phyloP scores from a whole-genome alignment of 495 filamentous ascomycete genomes.

The Penicillium herquei region DNA sequence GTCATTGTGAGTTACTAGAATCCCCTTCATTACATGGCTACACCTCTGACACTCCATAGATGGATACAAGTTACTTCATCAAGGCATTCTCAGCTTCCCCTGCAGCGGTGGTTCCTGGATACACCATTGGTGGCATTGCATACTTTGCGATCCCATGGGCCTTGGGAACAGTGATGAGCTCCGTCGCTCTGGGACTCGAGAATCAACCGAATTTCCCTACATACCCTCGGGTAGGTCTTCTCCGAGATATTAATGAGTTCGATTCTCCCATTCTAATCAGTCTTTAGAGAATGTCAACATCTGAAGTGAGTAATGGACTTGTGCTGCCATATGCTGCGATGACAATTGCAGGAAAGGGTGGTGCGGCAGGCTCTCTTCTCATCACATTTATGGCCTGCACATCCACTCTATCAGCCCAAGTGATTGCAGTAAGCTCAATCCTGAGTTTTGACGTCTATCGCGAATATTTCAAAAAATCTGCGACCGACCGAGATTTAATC shows the following conservation, averaged over 20 bases:
- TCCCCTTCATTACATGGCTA: neutral
- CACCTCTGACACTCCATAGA: constrained; percentile 13
- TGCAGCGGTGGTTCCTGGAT: constrained; percentile 39
- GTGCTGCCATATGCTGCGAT: constrained; percentile 44
- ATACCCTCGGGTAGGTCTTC: constrained; percentile 35
- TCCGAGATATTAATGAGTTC: neutral
- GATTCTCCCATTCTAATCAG: neutral
- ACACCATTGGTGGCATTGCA: constrained; percentile 43
- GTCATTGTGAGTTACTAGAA: constrained; percentile 30
- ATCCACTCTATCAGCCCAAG: constrained; percentile 41
- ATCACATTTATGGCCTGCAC: constrained; percentile 49
- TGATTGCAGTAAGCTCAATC: constrained; percentile 44
- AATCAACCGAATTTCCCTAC: constrained; percentile 42
- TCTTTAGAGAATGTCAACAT: constrained; percentile 33
- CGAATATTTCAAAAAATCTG: constrained; percentile 43
- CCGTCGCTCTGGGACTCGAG: constrained; percentile 39
- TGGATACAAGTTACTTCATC: constrained; percentile 48
- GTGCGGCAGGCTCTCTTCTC: constrained; percentile 38
- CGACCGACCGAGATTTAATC: constrained; percentile 38
- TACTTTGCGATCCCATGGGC: constrained; percentile 47
- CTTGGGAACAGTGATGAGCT: constrained; percentile 43
- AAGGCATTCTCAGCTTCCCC: constrained; percentile 45
- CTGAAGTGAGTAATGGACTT: constrained; percentile 38
- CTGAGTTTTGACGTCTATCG: constrained; percentile 44
- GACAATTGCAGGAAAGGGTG: constrained; percentile 43